Conservation (phyloP, 1,284 basidiomycete species). For the Ganoderma sinense region DNA sequence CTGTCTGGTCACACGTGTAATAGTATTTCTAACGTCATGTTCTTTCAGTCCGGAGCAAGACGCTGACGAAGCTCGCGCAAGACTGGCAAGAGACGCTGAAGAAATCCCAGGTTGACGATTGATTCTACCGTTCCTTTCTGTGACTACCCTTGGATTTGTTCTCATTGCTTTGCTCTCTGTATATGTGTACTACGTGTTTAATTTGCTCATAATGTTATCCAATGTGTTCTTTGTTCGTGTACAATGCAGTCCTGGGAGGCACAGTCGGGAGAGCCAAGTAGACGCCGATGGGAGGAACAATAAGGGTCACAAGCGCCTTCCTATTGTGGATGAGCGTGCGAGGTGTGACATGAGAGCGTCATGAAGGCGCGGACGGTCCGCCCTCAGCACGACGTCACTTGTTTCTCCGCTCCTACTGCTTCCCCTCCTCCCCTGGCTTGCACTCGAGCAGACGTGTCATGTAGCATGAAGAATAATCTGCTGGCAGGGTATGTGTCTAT, state of each 20-base stretch:
- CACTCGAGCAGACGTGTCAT: constrained; percentile 11
- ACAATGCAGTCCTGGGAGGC: not conserved
- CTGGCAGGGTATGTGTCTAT: constrained; percentile 14
- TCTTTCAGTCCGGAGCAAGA: constrained; percentile 70
- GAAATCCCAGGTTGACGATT: constrained; percentile 56
- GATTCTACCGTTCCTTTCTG: constrained; percentile 2
- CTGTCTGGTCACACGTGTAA: not conserved
- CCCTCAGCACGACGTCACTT: not conserved
- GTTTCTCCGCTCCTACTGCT: not conserved
- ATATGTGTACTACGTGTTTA: constrained; percentile 1
- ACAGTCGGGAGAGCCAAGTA: no score
- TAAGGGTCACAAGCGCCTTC: not conserved
- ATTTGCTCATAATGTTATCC: constrained; percentile 7
- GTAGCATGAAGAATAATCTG: constrained; percentile 22
- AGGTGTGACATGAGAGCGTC: constrained; percentile 10
- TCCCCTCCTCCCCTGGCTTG: not conserved
- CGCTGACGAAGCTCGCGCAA: constrained; percentile 70
- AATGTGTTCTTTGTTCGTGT: not conserved
- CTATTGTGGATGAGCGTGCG: constrained; percentile 5
- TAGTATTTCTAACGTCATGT: not conserved
- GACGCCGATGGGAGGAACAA: not conserved
- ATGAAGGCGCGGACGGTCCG: not conserved
- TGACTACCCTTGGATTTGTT: not conserved
- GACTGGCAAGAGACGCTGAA: constrained; percentile 84
- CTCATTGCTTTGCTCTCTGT: not conserved